These are phyloP conservation scores for Acrodontium crateriforme DNA, from an alignment of 2,329 filamentous ascomycete genomes.

Conservation along the genomic window DNA sequence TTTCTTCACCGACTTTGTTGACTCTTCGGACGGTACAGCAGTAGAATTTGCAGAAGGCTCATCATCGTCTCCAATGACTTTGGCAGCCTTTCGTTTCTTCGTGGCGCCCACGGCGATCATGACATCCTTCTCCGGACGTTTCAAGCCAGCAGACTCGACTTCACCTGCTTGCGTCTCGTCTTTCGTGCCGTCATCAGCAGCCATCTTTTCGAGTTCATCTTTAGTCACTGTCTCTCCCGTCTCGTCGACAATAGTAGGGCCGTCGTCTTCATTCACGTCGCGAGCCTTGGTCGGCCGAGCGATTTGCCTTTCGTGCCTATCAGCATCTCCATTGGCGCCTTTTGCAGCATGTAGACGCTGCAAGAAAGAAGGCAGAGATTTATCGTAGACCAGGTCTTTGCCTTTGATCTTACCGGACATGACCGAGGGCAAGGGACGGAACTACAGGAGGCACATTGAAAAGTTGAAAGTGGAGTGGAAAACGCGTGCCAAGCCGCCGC, in stretches of 20 bases:
- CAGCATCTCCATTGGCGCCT: slow-evolving; percentile 32
- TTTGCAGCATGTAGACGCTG: slow-evolving; percentile 38
- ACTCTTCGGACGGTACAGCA: background rate
- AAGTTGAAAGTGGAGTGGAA: too few species aligned
- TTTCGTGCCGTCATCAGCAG: slow-evolving; percentile 11
- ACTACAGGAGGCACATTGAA: too few species aligned
- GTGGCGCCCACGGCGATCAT: slow-evolving; percentile 13
- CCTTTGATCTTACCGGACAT: slow-evolving; percentile 42
- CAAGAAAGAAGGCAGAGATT: slow-evolving; percentile 34
- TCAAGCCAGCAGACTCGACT: slow-evolving; percentile 4
- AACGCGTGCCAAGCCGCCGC: too few species aligned
- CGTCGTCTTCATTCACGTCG: slow-evolving; percentile 63
- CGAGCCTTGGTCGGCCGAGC: slow-evolving; percentile 34
- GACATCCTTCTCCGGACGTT: slow-evolving; percentile 7
- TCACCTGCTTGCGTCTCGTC: slow-evolving; percentile 10
- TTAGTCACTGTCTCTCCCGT: slow-evolving; percentile 48
- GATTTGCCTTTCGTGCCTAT: slow-evolving; percentile 30
- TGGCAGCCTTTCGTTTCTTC: slow-evolving; percentile 25
- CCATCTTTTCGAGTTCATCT: slow-evolving; percentile 35
- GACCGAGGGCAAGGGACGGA: too few species aligned
- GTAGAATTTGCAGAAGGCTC: slow-evolving; percentile 8
- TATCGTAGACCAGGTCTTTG: slow-evolving; percentile 54
- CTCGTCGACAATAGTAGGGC: slow-evolving; percentile 58
- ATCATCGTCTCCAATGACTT: slow-evolving; percentile 20
- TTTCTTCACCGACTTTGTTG: slow-evolving; percentile 16